phyloP scores from a whole-genome alignment of 495 filamentous ascomycete species.

The Aspergillus homomorphus region DNA sequence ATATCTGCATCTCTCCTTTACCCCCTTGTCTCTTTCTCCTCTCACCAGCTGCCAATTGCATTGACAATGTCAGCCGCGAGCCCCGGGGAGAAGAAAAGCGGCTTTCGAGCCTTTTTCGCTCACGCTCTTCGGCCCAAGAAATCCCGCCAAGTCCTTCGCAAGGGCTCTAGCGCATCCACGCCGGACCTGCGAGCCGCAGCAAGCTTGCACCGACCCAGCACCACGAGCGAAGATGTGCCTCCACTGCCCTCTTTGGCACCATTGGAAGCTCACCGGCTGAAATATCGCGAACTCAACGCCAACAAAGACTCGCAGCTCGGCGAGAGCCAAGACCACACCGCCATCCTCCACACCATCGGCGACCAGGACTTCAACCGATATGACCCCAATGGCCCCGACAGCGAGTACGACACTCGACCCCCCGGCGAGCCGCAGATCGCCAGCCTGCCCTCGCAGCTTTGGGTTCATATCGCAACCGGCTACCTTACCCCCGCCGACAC shows the following conservation, averaged over 20 bases:
- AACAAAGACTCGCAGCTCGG: slow-evolving; percentile 47
- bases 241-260: slow-evolving; percentile 38
- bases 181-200: slow-evolving; percentile 20
- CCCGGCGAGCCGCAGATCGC: slow-evolving; percentile 45
- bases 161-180: slow-evolving; percentile 33
- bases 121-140: slow-evolving; percentile 44
- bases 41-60: background rate
- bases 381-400: slow-evolving; percentile 16
- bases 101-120: slow-evolving; percentile 34
- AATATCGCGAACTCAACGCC: slow-evolving; percentile 32
- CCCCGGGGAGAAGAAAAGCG: slow-evolving; percentile 30
- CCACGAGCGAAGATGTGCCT: slow-evolving; percentile 30
- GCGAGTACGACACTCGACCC: slow-evolving; percentile 24
- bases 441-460: slow-evolving; percentile 42
- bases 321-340: slow-evolving; percentile 46
- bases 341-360: slow-evolving; percentile 46
- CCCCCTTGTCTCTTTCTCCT: background rate
- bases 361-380: slow-evolving; percentile 34
- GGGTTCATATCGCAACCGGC: slow-evolving; percentile 35
- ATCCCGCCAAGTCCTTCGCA: slow-evolving; percentile 46
- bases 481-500: slow-evolving; percentile 43
- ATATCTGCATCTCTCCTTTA: background rate
- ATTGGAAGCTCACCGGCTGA: slow-evolving; percentile 37
- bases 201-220: slow-evolving; percentile 22
- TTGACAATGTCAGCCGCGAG: slow-evolving; percentile 36